phyloP scores from a whole-genome alignment of 2,329 filamentous ascomycete genomes.

The Clathrospora elynae region DNA sequence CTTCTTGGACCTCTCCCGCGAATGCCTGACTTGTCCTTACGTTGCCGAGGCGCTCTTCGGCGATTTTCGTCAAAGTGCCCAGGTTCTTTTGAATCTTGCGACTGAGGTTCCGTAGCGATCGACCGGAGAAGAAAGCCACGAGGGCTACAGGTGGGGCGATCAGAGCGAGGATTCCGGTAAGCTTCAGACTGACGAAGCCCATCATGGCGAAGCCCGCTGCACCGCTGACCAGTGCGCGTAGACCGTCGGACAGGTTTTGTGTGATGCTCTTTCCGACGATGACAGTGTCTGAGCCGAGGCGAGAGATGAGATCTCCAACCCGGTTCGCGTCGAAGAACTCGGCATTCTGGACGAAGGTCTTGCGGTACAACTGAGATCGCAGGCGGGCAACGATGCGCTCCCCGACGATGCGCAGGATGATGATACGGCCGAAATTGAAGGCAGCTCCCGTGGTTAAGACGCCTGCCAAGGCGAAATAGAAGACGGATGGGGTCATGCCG shows the following conservation, averaged over 20 bases:
- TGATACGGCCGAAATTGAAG: constrained; percentile 92
- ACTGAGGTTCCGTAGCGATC: constrained; percentile 85
- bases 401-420: constrained; percentile 90
- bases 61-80: constrained; percentile 92
- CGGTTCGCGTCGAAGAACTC: constrained; percentile 99
- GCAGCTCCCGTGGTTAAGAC: constrained; percentile 82
- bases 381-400: constrained; percentile 92
- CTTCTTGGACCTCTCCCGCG: constrained; percentile 88
- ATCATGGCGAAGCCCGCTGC: constrained; percentile 88
- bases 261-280: constrained; percentile 99
- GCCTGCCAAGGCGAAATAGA: constrained; percentile 77
- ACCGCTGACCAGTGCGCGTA: constrained; percentile 87
- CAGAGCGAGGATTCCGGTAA: constrained; percentile 83
- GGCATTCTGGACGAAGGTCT: constrained; percentile 95
- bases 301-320: constrained; percentile 93
- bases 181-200: constrained; percentile 90
- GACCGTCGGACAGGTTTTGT: constrained; percentile 95
- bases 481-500: constrained; percentile 81
- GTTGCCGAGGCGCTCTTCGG: constrained; percentile 95
- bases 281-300: constrained; percentile 93
- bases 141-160: constrained; percentile 91
- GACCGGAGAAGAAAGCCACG: constrained; percentile 88
- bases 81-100: constrained; percentile 92
- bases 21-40: constrained; percentile 97
- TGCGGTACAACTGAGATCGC: constrained; percentile 84